Evolutionary conservation across 164 flowering plant species (phyloP).

Genomic region (Malania oleifera): DNA sequence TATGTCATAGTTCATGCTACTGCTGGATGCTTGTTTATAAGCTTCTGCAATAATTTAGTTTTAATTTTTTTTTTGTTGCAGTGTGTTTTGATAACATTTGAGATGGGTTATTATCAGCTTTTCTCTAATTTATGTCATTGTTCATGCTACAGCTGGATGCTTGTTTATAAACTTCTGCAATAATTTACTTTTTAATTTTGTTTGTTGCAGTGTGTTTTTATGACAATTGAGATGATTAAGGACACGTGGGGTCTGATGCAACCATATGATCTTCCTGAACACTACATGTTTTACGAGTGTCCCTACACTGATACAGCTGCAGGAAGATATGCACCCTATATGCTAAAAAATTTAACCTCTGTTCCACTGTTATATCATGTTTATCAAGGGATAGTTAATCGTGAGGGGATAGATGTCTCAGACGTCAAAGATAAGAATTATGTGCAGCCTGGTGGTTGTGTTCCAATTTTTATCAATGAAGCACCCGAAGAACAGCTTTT

Average conservation of each 20-base stretch:
- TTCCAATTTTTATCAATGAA: conserved; percentile 66
- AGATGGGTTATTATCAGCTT: no score
- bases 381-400: conserved; percentile 25
- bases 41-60: no score
- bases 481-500: conserved; percentile 55
- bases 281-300: conserved; percentile 17
- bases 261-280: conserved; percentile 24
- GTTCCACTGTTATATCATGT: conserved; percentile 62
- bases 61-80: no score
- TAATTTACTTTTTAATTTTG: conserved; percentile 4
- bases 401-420: conserved; percentile 31
- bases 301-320: conserved; percentile 28
- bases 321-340: conserved; percentile 76
- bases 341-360: conserved; percentile 83
- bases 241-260: conserved; percentile 42
- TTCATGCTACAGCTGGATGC: no score
- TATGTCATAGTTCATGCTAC: no score
- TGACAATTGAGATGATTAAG: conserved; percentile 60
- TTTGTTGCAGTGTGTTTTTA: conserved; percentile 46
- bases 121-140: no score
- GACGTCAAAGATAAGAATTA: conserved; percentile 25
- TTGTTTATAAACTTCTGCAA: no score
- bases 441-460: conserved; percentile 63
- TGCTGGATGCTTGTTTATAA: no score
- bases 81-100: no score